These are phyloP conservation scores for Phanerochaete carnosa DNA, from an alignment of 768 basidiomycete species.

Conservation along the genomic window DNA sequence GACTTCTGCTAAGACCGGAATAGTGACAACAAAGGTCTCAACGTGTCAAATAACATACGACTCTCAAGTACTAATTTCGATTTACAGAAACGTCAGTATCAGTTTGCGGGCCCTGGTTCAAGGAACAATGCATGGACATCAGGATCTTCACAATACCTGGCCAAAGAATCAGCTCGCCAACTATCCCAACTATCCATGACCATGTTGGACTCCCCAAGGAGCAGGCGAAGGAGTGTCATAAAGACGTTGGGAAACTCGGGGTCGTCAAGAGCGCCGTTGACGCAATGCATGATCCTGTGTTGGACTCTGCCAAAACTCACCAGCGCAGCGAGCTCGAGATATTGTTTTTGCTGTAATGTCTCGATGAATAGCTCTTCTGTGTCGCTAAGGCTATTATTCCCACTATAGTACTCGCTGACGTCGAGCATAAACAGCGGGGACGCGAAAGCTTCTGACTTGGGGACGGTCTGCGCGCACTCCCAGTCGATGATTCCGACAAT, in stretches of 20 bases:
- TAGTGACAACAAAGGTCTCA: too few species aligned
- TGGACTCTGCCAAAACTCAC: slow-evolving; percentile 7
- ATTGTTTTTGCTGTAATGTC: neutral
- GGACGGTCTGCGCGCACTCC: slow-evolving; percentile 22
- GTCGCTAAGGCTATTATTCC: slow-evolving; percentile 3
- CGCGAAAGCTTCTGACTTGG: slow-evolving; percentile 15
- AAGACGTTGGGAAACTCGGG: neutral
- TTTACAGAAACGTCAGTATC: too few species aligned
- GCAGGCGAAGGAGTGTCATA: neutral
- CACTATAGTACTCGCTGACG: slow-evolving; percentile 10
- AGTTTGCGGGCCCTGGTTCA: too few species aligned
- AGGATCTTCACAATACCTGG: too few species aligned
- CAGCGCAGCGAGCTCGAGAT: slow-evolving; percentile 3
- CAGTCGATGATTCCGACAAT: slow-evolving; percentile 28
- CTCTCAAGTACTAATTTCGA: too few species aligned
- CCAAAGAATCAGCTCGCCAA: too few species aligned
- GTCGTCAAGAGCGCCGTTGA: neutral
- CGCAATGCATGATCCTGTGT: slow-evolving; percentile 1
- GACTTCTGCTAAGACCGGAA: too few species aligned
- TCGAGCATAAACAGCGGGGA: slow-evolving; percentile 13
- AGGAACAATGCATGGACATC: too few species aligned
- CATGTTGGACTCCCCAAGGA: neutral
- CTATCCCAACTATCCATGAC: too few species aligned
- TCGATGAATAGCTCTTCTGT: slow-evolving; percentile 2
- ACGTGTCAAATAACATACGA: too few species aligned